Evolutionary conservation across 2,329 filamentous ascomycete genomes (phyloP).

Genomic region (Clathrospora elynae): DNA sequence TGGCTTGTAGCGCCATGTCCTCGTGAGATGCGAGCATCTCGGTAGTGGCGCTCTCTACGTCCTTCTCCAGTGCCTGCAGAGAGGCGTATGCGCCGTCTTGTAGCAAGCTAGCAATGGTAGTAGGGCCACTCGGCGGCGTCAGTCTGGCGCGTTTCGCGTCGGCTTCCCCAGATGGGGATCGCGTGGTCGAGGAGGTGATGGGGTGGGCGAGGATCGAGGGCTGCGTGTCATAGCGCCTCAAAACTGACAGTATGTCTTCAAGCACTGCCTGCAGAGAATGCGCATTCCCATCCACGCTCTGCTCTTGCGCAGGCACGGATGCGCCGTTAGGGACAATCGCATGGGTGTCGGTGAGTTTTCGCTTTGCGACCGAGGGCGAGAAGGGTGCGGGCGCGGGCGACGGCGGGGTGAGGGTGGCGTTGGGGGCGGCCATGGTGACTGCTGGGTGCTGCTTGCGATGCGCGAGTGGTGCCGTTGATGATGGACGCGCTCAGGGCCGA

Average conservation of each 20-base stretch:
- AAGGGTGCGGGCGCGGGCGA: conserved; percentile 26
- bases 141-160: conserved; percentile 54
- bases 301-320: conserved; percentile 26
- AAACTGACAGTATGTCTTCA: conserved; percentile 49
- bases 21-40: conserved; percentile 48
- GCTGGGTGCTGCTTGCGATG: conserved; percentile 39
- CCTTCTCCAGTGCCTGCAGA: conserved; percentile 50
- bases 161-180: conserved; percentile 47
- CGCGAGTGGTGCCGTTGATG: conserved; percentile 38
- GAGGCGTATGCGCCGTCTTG: conserved; percentile 48
- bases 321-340: conserved; percentile 38
- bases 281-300: conserved; percentile 22
- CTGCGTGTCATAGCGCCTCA: conserved; percentile 52
- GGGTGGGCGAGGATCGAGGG: conserved; percentile 54
- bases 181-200: conserved; percentile 36
- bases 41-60: conserved; percentile 50
- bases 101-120: conserved; percentile 48
- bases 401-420: conserved; percentile 45
- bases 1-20: conserved; percentile 40
- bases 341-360: conserved; percentile 52
- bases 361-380: conserved; percentile 49
- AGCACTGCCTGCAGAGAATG: conserved; percentile 43
- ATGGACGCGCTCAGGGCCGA: conserved; percentile 43
- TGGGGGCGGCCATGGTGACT: conserved; percentile 43
- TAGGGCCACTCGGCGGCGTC: conserved; percentile 38